phyloP scores from a whole-genome alignment of 73 alveolate genomes.

The Paramecium biaurelia region DNA sequence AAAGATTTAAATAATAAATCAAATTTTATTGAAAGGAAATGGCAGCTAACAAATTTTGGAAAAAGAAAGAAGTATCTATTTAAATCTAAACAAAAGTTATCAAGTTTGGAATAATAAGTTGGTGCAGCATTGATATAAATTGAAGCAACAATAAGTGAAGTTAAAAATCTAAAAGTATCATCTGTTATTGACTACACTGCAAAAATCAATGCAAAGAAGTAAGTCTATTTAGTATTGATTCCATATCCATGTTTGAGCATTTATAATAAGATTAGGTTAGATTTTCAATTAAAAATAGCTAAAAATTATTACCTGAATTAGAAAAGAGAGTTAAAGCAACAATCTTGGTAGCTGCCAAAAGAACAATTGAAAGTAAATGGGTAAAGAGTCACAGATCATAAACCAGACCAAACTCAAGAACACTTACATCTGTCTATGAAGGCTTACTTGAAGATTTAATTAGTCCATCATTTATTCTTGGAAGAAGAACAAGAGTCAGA shows the following conservation, averaged over 20 bases:
- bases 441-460: slow-evolving; percentile 62
- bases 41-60: slow-evolving; percentile 50
- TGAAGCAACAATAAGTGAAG: neutral
- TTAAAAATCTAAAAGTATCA: neutral
- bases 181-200: slow-evolving; percentile 29
- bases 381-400: slow-evolving; percentile 58
- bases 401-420: slow-evolving; percentile 63
- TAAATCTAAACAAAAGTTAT: neutral
- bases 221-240: neutral
- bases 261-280: neutral
- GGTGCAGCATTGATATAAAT: slow-evolving; percentile 2
- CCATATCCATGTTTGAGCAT: slow-evolving; percentile 50
- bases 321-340: slow-evolving; percentile 61
- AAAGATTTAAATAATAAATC: slow-evolving; percentile 43
- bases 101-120: slow-evolving; percentile 27
- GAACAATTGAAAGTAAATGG: slow-evolving; percentile 61
- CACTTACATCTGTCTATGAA: slow-evolving; percentile 59
- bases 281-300: neutral
- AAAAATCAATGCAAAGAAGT: slow-evolving; percentile 14
- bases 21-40: neutral
- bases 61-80: slow-evolving; percentile 31
- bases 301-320: slow-evolving; percentile 59
- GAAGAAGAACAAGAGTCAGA: slow-evolving; percentile 67
- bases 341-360: slow-evolving; percentile 59
- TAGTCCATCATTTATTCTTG: slow-evolving; percentile 50